Base-by-base conservation (phyloP, 2,329 filamentous ascomycete genomes). In the Elsinoe batatas region DNA sequence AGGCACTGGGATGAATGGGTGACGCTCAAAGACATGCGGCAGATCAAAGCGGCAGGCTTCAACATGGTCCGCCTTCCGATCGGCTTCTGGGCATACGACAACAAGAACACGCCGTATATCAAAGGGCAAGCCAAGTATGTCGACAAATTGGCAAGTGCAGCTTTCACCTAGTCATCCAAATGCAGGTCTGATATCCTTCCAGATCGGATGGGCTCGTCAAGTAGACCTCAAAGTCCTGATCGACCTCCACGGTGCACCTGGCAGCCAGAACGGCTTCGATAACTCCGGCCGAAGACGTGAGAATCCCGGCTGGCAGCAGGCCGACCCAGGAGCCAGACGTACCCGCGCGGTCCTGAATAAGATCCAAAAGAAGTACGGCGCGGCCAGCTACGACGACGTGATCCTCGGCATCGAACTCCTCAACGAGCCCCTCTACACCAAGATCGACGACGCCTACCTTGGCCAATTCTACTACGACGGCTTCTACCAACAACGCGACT, bases 391-490 rank as follows among this genome's bases (percentile, higher is more conserved):
- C 50, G 58, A 58, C 22, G 61, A 59, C 15, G 61, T 54, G 3
- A 61, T 63, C 46, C 33, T 57, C 12, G 60, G 58, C 36, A 61
- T 63, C 36, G 61, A 63, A 53, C 46, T 61, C 11, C 49, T 63
- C n/a, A 63, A 63, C 56, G 61, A 63, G 38, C 61, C 61, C 11
- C 68, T 74, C 4, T 71, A 74, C 5, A 74, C 77, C 10, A 67
- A 71, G 54, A 69, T 78, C 42, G 67, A 72, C 56, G 61, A 74
- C 42, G 68, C 71, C 55, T 69, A 66, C 1, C 67, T 80, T 17
- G 74, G 75, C 60, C 71, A 78, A 49, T 84, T 78, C 68, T 77
- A 80, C 61, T 73, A 78, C 43, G 74, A 82, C 58, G 75, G 76
- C 2, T 83, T 72, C 57, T 73, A 75, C 53, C 63, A 70, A 43